Conservation (phyloP, 129 eudicot genomes). For the Deinandra increscens region DNA sequence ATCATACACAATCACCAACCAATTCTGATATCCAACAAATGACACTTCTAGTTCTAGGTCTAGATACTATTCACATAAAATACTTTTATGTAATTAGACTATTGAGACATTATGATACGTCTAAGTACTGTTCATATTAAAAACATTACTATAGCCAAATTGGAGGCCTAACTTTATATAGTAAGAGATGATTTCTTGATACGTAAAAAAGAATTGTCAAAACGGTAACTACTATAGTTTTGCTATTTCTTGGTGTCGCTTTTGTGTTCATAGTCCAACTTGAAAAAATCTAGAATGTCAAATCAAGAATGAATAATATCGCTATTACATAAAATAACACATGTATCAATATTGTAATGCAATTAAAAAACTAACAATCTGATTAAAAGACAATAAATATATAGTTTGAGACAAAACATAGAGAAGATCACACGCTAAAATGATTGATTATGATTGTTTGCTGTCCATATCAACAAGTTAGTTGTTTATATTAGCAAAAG, state of each 20-base stretch:
- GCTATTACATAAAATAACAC: constrained; percentile 2
- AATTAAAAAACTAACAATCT: neutral
- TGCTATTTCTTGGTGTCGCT: neutral
- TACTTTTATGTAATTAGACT: too few relatives aligned
- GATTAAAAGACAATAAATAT: neutral
- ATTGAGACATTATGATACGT: too few relatives aligned
- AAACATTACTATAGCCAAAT: too few relatives aligned
- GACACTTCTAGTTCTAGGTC: too few relatives aligned
- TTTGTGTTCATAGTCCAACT: constrained; percentile 8
- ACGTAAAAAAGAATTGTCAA: too few relatives aligned
- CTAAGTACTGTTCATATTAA: too few relatives aligned
- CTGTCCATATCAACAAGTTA: constrained; percentile 28
- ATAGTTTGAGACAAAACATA: neutral
- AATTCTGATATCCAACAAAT: too few relatives aligned
- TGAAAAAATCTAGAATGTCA: constrained; percentile 7
- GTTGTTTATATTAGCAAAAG: neutral
- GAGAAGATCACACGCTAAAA: constrained; percentile 30
- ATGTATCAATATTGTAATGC: neutral
- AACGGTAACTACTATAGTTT: too few relatives aligned
- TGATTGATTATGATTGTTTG: constrained; percentile 29
- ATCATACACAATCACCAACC: too few relatives aligned
- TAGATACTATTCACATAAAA: too few relatives aligned
- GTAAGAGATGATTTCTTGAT: too few relatives aligned
- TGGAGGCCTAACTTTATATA: too few relatives aligned
- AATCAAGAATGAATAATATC: constrained; percentile 6